phyloP scores from a whole-genome alignment of 139 green algal genomes.

The Tetratostichococcus sp. region DNA sequence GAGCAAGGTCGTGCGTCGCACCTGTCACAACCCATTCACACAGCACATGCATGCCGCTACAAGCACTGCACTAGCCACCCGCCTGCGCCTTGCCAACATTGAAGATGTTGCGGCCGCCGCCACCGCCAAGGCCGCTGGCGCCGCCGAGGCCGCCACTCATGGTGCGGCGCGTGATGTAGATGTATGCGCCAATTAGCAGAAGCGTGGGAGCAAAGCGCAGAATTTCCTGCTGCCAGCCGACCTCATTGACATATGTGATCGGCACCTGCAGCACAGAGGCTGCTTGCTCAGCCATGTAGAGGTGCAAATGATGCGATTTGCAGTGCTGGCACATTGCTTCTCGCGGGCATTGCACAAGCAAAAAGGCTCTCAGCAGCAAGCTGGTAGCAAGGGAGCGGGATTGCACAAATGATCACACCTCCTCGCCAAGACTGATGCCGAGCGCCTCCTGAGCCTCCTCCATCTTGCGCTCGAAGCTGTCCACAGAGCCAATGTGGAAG shows the following conservation, averaged over 20 bases:
- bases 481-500: slow-evolving; percentile 96
- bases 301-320: no score
- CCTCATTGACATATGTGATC: slow-evolving; percentile 71
- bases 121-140: slow-evolving; percentile 29
- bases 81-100: slow-evolving; percentile 83
- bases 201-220: slow-evolving; percentile 84
- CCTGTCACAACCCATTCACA: no score
- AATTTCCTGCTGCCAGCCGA: slow-evolving; percentile 66
- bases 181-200: slow-evolving; percentile 83
- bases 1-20: no score
- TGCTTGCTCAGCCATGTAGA: neutral
- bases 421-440: slow-evolving; percentile 18
- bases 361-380: no score
- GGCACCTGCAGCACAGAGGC: slow-evolving; percentile 32
- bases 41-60: neutral
- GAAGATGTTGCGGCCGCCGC: slow-evolving; percentile 75
- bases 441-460: slow-evolving; percentile 83
- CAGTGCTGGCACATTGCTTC: no score
- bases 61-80: no score
- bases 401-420: neutral
- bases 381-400: no score
- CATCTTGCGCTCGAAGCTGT: slow-evolving; percentile 95
- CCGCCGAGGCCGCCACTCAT: slow-evolving; percentile 56
- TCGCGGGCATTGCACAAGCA: no score
- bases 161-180: slow-evolving; percentile 80